phyloP scores from a whole-genome alignment of 176 grass and related monocot genomes.

The Elymus sibiricus region DNA sequence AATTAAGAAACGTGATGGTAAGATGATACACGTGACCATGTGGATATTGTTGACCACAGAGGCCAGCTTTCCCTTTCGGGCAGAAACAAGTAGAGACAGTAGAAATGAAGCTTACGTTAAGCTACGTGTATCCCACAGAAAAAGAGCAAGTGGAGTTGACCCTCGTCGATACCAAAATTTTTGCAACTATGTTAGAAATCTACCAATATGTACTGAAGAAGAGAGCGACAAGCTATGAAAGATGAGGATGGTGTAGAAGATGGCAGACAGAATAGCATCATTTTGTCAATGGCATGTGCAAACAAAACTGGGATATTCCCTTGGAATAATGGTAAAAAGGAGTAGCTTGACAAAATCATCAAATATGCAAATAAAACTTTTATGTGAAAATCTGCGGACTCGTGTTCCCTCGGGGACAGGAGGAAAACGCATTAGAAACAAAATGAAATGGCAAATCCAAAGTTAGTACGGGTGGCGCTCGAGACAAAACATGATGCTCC shows the following conservation, averaged over 20 bases:
- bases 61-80: conserved; percentile 56
- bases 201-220: neutral
- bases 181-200: neutral
- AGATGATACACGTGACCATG: conserved; percentile 47
- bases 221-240: neutral
- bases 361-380: neutral
- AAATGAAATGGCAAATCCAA: conserved; percentile 10
- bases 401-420: neutral
- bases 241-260: neutral
- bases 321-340: neutral
- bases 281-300: conserved; percentile 5
- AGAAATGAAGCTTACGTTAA: conserved; percentile 44
- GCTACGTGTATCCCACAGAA: conserved; percentile 21
- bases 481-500: conserved; percentile 7
- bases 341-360: neutral
- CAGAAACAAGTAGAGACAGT: conserved; percentile 30
- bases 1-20: neutral
- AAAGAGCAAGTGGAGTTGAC: conserved; percentile 13
- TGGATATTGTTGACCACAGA: conserved; percentile 48
- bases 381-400: neutral
- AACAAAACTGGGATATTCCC: neutral
- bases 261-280: neutral
- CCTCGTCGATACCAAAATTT: neutral
- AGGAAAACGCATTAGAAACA: neutral
- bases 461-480: conserved; percentile 10